Conservation (phyloP, 371 early-diverging fungal genomes). For the Mucor velutinosus region DNA sequence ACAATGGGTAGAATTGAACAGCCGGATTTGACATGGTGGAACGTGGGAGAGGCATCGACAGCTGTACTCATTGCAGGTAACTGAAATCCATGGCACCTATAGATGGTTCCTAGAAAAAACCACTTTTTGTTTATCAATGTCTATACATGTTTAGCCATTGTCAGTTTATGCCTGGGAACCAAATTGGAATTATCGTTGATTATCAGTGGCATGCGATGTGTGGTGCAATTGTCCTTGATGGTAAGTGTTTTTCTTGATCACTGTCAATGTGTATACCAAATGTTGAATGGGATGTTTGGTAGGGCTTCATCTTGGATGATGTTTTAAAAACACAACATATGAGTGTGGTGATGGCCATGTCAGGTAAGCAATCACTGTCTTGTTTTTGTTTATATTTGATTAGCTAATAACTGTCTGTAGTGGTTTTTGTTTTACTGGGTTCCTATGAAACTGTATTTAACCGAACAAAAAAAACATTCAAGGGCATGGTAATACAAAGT, state of each 20-base stretch:
- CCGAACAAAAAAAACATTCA: constrained; percentile 44
- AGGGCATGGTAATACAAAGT: constrained; percentile 35
- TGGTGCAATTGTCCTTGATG: constrained; percentile 48
- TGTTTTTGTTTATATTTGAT: neutral
- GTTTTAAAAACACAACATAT: constrained; percentile 39
- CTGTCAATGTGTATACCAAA: neutral
- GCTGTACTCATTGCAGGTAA: constrained; percentile 47
- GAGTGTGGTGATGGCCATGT: constrained; percentile 38
- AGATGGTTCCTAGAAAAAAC: too few relatives aligned
- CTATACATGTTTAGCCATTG: constrained; percentile 19
- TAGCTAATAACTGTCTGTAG: constrained; percentile 16
- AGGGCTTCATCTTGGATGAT: constrained; percentile 50
- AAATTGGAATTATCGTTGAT: constrained; percentile 43
- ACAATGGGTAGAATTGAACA: constrained; percentile 12
- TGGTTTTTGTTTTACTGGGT: constrained; percentile 38
- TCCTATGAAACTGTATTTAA: constrained; percentile 48
- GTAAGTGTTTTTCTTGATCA: constrained; percentile 19
- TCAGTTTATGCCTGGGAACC: constrained; percentile 39
- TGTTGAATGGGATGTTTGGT: neutral
- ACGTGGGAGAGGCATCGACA: constrained; percentile 40
- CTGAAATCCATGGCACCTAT: too few relatives aligned
- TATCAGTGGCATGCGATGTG: constrained; percentile 45
- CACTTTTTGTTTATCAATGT: neutral
- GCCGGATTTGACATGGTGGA: constrained; percentile 37
- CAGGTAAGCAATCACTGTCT: constrained; percentile 25